These are phyloP conservation scores for Colletotrichum abscissum DNA, from an alignment of 2,329 filamentous ascomycete genomes.

Conservation along the genomic window DNA sequence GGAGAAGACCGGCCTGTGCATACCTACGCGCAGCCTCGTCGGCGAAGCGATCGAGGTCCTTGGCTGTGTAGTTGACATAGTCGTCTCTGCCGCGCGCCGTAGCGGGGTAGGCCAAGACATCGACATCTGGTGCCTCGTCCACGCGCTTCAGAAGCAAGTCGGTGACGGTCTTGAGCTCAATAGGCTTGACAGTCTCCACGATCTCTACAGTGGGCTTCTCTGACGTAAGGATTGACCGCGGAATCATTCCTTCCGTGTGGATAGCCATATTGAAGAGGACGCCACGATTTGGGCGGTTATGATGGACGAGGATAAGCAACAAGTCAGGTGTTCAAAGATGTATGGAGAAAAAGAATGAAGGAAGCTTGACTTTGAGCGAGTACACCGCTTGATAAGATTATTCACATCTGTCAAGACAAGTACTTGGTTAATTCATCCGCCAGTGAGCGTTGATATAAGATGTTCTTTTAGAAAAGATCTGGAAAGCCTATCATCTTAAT, in stretches of 20 bases:
- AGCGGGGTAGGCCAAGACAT: conserved; percentile 39
- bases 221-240: conserved; percentile 16
- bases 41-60: conserved; percentile 39
- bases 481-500: conserved; percentile 13
- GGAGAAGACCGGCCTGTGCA: conserved; percentile 23
- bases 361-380: not conserved
- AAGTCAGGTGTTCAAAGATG: not conserved
- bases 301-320: not conserved
- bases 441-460: not conserved
- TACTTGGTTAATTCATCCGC: not conserved
- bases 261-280: conserved; percentile 11
- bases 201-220: conserved; percentile 25
- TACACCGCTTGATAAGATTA: not conserved
- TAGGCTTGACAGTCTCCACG: conserved; percentile 25
- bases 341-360: not conserved
- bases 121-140: conserved; percentile 15
- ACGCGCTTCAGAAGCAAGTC: conserved; percentile 20
- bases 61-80: conserved; percentile 40
- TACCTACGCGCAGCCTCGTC: conserved; percentile 38
- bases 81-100: conserved; percentile 37
- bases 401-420: not conserved
- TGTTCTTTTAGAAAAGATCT: not conserved
- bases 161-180: conserved; percentile 20
- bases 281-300: not conserved
- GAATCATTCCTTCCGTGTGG: conserved; percentile 12